These are phyloP conservation scores for Apiospora phragmitis DNA, from an alignment of 2,329 filamentous ascomycete genomes.

Conservation along the genomic window DNA sequence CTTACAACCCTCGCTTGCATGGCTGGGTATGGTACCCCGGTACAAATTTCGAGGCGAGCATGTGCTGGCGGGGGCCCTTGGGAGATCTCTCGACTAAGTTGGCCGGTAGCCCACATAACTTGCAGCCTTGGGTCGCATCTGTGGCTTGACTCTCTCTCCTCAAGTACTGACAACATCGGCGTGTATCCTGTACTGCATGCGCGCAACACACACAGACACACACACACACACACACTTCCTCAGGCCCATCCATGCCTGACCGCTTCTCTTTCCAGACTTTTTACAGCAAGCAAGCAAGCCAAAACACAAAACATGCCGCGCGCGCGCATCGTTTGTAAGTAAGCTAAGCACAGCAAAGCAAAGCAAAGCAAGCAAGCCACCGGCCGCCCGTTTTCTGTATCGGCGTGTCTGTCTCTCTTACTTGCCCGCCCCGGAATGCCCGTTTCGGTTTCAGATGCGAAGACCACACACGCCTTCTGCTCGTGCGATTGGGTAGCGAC, in stretches of 20 bases:
- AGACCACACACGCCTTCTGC: background rate
- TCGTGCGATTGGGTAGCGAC: background rate
- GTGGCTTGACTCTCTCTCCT: background rate
- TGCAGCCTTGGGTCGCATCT: constrained; percentile 8
- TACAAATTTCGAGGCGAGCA: background rate
- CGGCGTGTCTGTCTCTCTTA: background rate
- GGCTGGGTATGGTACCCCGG: background rate
- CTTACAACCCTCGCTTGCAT: background rate
- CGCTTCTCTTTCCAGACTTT: background rate
- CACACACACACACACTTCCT: too few relatives aligned
- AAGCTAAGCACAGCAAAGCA: background rate
- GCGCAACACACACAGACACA: background rate
- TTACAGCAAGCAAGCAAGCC: background rate
- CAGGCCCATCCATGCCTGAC: background rate
- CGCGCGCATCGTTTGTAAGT: background rate
- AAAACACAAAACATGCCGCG: background rate
- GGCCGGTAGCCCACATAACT: background rate
- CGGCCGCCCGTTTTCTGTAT: background rate
- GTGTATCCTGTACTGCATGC: background rate
- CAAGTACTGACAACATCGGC: background rate
- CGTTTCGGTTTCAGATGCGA: constrained; percentile 2
- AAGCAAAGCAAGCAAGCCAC: background rate
- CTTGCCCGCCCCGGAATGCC: background rate
- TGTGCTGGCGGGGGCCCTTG: background rate
- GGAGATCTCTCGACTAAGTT: constrained; percentile 1